Conservation (phyloP, 257 asterid genomes). For the Rubia yunnanensis region DNA sequence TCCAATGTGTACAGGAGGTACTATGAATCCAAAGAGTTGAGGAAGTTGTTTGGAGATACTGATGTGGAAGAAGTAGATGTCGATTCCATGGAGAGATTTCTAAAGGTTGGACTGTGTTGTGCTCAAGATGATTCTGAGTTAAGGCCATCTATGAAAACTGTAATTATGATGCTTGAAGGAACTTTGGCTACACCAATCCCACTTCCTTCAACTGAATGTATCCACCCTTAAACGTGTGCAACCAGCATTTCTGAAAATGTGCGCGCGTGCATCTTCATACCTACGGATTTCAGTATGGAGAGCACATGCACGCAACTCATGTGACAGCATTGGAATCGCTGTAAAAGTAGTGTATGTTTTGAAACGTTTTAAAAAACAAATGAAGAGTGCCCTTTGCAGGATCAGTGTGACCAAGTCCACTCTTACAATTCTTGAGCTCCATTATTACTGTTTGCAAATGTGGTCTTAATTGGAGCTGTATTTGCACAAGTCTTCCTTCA, state of each 20-base stretch:
- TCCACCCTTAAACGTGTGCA: background rate
- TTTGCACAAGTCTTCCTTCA: too few species aligned
- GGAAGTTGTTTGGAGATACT: conserved; percentile 7
- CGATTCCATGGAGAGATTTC: conserved; percentile 16
- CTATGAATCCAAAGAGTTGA: conserved; percentile 13
- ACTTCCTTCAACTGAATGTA: conserved; percentile 2
- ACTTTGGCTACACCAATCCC: conserved; percentile 18
- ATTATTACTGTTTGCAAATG: too few species aligned
- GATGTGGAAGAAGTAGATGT: conserved; percentile 16
- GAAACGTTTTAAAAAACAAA: too few species aligned
- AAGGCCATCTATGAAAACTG: conserved; percentile 21
- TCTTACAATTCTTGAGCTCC: too few species aligned
- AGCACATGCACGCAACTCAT: background rate
- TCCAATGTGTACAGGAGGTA: conserved; percentile 12
- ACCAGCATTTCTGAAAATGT: too few species aligned
- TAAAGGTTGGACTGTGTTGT: conserved; percentile 23
- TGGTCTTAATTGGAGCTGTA: too few species aligned
- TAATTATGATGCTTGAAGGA: conserved; percentile 26
- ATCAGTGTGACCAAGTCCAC: background rate
- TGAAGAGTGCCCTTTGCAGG: background rate
- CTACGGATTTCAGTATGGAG: background rate
- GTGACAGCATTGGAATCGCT: background rate
- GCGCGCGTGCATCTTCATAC: background rate
- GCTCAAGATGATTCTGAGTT: conserved; percentile 20
- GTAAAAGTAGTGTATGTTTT: background rate